A percentile compares a stretch with the other conserved stretches of the same genome.
Evolutionary conservation across 2,329 filamentous ascomycete species (phyloP).

Genomic region (Diaporthe sp.): DNA sequence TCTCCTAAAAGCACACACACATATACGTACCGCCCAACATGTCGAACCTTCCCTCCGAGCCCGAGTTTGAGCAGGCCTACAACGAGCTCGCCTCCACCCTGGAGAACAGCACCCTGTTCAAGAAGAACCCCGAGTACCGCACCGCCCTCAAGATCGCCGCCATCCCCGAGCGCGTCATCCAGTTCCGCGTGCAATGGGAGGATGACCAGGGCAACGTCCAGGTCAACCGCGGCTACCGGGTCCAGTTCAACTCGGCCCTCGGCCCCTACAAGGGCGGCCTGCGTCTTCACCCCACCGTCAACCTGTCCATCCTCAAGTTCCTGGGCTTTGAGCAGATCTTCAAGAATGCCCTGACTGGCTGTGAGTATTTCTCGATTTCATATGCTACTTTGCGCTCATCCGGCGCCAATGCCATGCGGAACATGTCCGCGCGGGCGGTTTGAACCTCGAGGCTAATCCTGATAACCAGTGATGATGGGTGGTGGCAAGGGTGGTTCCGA

Average conservation of each 20-base stretch:
- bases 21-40: conserved; percentile 60
- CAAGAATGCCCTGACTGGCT: conserved; percentile 98
- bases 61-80: conserved; percentile 99
- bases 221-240: conserved; percentile 95
- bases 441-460: conserved; percentile 39
- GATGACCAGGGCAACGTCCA: conserved; percentile 90
- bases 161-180: conserved; percentile 94
- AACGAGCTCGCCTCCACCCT: conserved; percentile 96
- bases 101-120: conserved; percentile 92
- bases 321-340: conserved; percentile 99
- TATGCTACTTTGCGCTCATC: conserved; percentile 27
- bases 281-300: conserved; percentile 92
- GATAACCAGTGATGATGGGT: conserved; percentile 82
- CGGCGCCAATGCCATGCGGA: conserved; percentile 33
- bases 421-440: conserved; percentile 32
- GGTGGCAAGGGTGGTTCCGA: conserved; percentile 98
- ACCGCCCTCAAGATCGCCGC: conserved; percentile 89
- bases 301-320: conserved; percentile 89
- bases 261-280: conserved; percentile 99
- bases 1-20: neutral
- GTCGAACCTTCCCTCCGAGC: conserved; percentile 89
- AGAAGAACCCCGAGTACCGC: conserved; percentile 94
- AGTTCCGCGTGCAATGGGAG: conserved; percentile 98
- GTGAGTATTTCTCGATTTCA: conserved; percentile 65
- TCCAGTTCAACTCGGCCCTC: conserved; percentile 98